Evolutionary conservation across 495 filamentous ascomycete genomes (phyloP), one percentile per base, ranked within the genome.

Genomic region (Lasiosphaeriaceae sp.): DNA sequence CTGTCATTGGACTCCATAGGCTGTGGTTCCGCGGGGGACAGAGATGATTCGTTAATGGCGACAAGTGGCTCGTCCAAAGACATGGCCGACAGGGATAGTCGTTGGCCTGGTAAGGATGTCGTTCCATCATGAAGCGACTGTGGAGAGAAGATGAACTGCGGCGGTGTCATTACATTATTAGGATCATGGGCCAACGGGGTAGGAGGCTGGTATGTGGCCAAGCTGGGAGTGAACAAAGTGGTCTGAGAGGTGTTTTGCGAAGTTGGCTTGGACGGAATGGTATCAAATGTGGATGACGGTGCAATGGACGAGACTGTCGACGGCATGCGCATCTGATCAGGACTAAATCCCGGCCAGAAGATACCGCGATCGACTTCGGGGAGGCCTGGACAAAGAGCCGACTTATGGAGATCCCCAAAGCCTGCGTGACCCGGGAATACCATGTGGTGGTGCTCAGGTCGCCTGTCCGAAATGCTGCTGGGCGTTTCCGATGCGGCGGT

Each of bases 231-330:
- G 29, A 66, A 70, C 8, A 68, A 54, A 1, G 66, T 66, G 1
- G 66, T 70, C n/a, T 54, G 55, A 2, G 66, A 70, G 0, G 67
- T 68, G 53, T 70, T 70, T 20, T 62, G 58, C 9, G 68, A 63
- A 0, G 56, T 19, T 9, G 52, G 39, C 43, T 64, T 59, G 21
- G 66, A 58, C 2, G 60, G 56, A 14, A 26, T 54, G 22, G 54
- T 58, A 7, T 65, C 58, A 16, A 58, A 54, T 16, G 56, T 62
- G 11, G 64, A 65, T 1, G 64, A 61, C 2, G 56, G 52, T 8
- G 66, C 57, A 3, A 62, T 63, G 11, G 68, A 64, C 16, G 64
- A 61, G 0, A 62, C 60, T 11, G 55, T 51, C 9, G 68, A 65
- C 7, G 62, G 58, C 41, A 31, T 31, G 26, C 26, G 26, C 9